These are phyloP conservation scores for Neurospora sp. DNA, from an alignment of 495 filamentous ascomycete species.

Conservation along the genomic window DNA sequence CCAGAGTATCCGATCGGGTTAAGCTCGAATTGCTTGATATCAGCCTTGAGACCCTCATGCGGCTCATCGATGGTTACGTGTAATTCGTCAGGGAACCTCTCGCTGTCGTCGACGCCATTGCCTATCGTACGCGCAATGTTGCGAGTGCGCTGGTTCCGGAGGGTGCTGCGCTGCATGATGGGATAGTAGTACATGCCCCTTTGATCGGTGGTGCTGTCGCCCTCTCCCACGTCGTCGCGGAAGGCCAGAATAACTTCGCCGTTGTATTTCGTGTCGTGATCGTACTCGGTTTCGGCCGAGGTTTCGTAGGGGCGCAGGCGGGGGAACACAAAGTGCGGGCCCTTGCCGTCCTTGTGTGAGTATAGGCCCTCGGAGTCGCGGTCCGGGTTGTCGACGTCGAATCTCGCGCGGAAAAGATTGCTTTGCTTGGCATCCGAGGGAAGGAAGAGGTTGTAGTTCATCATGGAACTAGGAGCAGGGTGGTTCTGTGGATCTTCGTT, in stretches of 20 bases:
- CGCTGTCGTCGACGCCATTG: slow-evolving; percentile 29
- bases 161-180: slow-evolving; percentile 54
- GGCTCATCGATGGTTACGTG: slow-evolving; percentile 35
- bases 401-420: slow-evolving; percentile 58
- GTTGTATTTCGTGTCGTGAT: slow-evolving; percentile 53
- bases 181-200: slow-evolving; percentile 88
- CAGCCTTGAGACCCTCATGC: slow-evolving; percentile 25
- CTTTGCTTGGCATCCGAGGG: slow-evolving; percentile 46
- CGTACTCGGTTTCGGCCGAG: slow-evolving; percentile 50
- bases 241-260: slow-evolving; percentile 44
- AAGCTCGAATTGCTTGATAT: slow-evolving; percentile 29
- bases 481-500: slow-evolving; percentile 50
- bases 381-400: slow-evolving; percentile 59
- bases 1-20: slow-evolving; percentile 30
- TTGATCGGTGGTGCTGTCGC: slow-evolving; percentile 28
- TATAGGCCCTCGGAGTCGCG: slow-evolving; percentile 59
- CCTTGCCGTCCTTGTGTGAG: slow-evolving; percentile 38
- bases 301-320: slow-evolving; percentile 80
- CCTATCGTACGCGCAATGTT: slow-evolving; percentile 40
- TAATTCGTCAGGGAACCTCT: slow-evolving; percentile 32
- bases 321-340: slow-evolving; percentile 58
- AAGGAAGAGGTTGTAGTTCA: slow-evolving; percentile 77
- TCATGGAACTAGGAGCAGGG: slow-evolving; percentile 51
- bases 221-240: slow-evolving; percentile 31
- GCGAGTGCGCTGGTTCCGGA: slow-evolving; percentile 46